Evolutionary conservation across 2,329 filamentous ascomycete species (phyloP), one percentile per base, ranked within the genome.

Genomic region (Fusarium sp.): DNA sequence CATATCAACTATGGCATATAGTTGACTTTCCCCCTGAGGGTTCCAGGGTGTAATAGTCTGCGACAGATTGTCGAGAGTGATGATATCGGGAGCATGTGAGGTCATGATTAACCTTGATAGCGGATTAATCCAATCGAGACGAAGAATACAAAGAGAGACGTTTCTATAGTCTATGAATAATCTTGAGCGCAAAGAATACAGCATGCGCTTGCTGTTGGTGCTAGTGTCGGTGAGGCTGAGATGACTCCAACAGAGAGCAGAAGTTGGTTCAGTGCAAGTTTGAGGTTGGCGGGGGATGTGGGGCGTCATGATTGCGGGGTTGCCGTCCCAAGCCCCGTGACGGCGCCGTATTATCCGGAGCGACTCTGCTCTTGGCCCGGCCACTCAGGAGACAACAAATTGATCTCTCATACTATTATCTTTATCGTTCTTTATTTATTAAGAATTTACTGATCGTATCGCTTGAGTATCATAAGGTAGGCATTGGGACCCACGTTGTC

Each of bases 1-100:
- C 87, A 90, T 89, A 72, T 90, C 88, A 62, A 90, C 88, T 59
- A 90, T 80, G 59, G 88, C 88, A 77, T 88, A 88, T 21, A 88
- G 83, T 68, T 89, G 87, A 76, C 80, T 88, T 60, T 83, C 74
- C 47, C 82, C 82, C 60, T 83, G 76, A 32, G 85, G 82, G 59
- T 82, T 78, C 88, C 88, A 90, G 80, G 77, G 77, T 40, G 85
- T 84, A 76, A 90, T 81, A 77, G 83, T 86, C 44, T 85, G 78
- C 68, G 82, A 77, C 66, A 88, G 83, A 75, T 88, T 88, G 23
- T 87, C 85, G 68, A 90, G 83, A 9, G 85, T 88, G 62, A 90
- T 81, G 71, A 86, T 80, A 75, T 86, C 82, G 38, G 82, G 79
- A 40, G 79, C 42, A 52, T 66, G 54, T 25, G 62, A 64, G 38